Base-by-base conservation (phyloP, 345 rosid species). In the Salix purpurea region DNA sequence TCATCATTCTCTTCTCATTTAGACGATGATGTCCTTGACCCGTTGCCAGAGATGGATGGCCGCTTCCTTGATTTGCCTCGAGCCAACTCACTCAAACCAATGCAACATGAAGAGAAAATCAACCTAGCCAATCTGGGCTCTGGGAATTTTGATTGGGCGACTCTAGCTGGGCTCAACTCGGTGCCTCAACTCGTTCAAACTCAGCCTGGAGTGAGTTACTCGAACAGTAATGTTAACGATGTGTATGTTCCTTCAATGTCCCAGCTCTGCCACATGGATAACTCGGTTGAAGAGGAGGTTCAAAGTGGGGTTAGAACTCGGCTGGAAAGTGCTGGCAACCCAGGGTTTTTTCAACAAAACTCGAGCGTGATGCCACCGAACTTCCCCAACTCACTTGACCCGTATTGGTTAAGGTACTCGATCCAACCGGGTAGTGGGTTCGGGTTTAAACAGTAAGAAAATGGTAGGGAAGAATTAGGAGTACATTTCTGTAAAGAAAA, bases 91-190 rank as follows among this genome's bases (percentile, higher is more conserved):
- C 79, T 87, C 13, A 89, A 85, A 79, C 67, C 87, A 28, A 40
- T 79, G 62, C 91, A 82, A 42, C 77, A 85, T 28, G 92, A 87
- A 3, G 88, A 88, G 74, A 87, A 89, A 70, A 73, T 75, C 46
- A 84, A 84, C 54, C 18, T 82, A 26, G 84, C 76, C 44, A 76
- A 77, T 34, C 78, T 82, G 72, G 86, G 88, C 39, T 77, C 82
- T 0, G 90, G 83, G 4, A 86, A 81, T 52, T 87, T 91, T 36
- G 99, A 93, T 34, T 96, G 99, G 98, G 96, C 97, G 54, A 87
- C 80, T 74, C 81, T 96, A 1, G 91, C 87, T 0, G 88, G 88
- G 70, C 84, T 93, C 24, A 89, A 71, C 81, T 65, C 83, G 39
- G 89, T 75, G 2, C 81, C 91, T 9, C 92, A 89, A 44, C 77